Percentiles rank a stretch among this genome's conserved stretches.
Evolutionary conservation across 2,329 filamentous ascomycete species (phyloP).

Genomic region (Fusarium chuoi): DNA sequence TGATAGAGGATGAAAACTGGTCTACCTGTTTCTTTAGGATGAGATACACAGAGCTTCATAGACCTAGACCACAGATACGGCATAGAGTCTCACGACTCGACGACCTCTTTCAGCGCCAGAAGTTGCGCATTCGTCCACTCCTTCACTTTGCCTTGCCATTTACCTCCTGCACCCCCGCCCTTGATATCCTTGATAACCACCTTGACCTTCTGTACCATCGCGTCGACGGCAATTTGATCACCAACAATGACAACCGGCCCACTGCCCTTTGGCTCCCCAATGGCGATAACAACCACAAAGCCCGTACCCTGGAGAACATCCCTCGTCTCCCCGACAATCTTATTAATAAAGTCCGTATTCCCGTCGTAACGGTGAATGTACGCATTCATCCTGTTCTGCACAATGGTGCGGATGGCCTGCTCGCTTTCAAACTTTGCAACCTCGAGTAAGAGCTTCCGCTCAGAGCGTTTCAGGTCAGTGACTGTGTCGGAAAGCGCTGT

Average conservation of each 20-base stretch:
- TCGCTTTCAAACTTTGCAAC: conserved; percentile 46
- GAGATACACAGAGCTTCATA: no score
- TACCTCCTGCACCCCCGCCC: conserved; percentile 44
- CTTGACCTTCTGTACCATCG: conserved; percentile 28
- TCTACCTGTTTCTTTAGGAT: not conserved
- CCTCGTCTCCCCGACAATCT: conserved; percentile 38
- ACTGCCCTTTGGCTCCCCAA: conserved; percentile 39
- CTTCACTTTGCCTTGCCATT: conserved; percentile 48
- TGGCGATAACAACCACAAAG: conserved; percentile 38
- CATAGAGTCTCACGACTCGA: conserved; percentile 19
- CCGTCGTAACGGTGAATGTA: conserved; percentile 42
- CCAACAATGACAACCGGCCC: conserved; percentile 44
- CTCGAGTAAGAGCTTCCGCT: conserved; percentile 45
- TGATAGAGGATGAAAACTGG: not conserved
- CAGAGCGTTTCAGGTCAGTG: conserved; percentile 36
- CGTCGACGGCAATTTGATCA: conserved; percentile 35
- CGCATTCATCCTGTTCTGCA: conserved; percentile 31
- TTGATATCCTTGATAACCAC: conserved; percentile 39
- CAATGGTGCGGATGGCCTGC: conserved; percentile 15
- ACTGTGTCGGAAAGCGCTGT: conserved; percentile 24
- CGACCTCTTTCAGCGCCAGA: conserved; percentile 30
- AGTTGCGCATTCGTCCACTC: conserved; percentile 43
- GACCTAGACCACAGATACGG: not conserved
- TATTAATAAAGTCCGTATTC: conserved; percentile 46
- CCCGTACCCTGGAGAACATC: conserved; percentile 29